phyloP scores from a whole-genome alignment of 2,329 filamentous ascomycete species.

The Periconia sp. region DNA sequence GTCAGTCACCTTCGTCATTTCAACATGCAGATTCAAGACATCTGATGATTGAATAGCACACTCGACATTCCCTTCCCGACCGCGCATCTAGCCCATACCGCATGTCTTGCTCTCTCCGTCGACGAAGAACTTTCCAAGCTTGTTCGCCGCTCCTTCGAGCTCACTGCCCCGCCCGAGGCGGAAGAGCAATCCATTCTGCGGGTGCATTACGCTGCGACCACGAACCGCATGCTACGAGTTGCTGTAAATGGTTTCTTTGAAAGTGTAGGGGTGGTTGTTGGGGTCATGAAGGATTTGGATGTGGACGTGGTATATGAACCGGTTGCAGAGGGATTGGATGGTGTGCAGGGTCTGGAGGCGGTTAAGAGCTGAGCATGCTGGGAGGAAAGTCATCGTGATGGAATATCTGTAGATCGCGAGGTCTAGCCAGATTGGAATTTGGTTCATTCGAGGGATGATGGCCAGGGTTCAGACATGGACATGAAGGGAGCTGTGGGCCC shows the following conservation, averaged over 20 bases:
- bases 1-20: constrained; percentile 24
- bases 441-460: too few relatives aligned
- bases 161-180: constrained; percentile 40
- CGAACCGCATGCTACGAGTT: constrained; percentile 95
- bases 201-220: constrained; percentile 83
- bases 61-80: constrained; percentile 84
- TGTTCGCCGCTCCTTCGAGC: constrained; percentile 73
- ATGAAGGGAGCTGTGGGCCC: too few relatives aligned
- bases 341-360: constrained; percentile 80
- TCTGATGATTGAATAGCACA: constrained; percentile 56
- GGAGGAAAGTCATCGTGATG: neutral
- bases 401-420: too few relatives aligned
- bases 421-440: too few relatives aligned
- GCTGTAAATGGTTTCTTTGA: constrained; percentile 98
- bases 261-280: constrained; percentile 80
- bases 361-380: constrained; percentile 58
- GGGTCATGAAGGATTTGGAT: constrained; percentile 90
- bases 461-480: too few relatives aligned
- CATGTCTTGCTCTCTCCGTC: constrained; percentile 77
- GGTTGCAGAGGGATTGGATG: constrained; percentile 53
- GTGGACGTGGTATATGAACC: constrained; percentile 72
- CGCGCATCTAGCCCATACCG: constrained; percentile 75
- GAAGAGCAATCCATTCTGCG: constrained; percentile 62
- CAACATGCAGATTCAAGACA: neutral
- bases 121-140: constrained; percentile 88